Conservation (phyloP, 768 basidiomycete species). For the Termitomyces titanicus region DNA sequence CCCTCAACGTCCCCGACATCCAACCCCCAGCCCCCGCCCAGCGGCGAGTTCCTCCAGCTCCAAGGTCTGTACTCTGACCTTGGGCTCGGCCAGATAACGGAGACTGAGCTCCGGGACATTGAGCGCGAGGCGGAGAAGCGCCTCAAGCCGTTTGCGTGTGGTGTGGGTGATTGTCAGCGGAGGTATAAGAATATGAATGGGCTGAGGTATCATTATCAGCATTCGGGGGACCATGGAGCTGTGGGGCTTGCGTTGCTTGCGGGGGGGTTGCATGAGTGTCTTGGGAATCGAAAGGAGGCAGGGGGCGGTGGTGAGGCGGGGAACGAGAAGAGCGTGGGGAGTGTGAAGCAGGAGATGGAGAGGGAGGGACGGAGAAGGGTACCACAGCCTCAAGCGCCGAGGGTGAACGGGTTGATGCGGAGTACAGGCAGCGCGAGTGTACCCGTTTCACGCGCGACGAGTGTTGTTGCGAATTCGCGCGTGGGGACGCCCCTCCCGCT, state of each 20-base stretch:
- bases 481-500: constrained; percentile 29
- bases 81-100: constrained; percentile 48
- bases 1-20: neutral
- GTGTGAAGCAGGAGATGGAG: too few relatives aligned
- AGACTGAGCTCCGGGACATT: constrained; percentile 65
- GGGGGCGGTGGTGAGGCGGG: constrained; percentile 7
- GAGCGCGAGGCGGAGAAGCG: constrained; percentile 84
- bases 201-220: constrained; percentile 92
- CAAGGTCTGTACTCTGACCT: constrained; percentile 22
- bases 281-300: constrained; percentile 11
- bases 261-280: constrained; percentile 56
- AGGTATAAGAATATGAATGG: constrained; percentile 99
- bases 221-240: constrained; percentile 92
- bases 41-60: constrained; percentile 8
- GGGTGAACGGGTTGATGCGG: constrained; percentile 1
- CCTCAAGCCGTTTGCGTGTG: constrained; percentile 83
- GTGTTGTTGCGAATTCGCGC: constrained; percentile 21
- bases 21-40: neutral
- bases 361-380: constrained; percentile 14
- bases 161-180: constrained; percentile 81
- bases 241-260: constrained; percentile 83
- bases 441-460: constrained; percentile 32
- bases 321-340: too few relatives aligned
- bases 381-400: neutral
- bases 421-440: constrained; percentile 24